phyloP scores from a whole-genome alignment of 208 protist genomes.

The Trypanosomatidae sp. region DNA sequence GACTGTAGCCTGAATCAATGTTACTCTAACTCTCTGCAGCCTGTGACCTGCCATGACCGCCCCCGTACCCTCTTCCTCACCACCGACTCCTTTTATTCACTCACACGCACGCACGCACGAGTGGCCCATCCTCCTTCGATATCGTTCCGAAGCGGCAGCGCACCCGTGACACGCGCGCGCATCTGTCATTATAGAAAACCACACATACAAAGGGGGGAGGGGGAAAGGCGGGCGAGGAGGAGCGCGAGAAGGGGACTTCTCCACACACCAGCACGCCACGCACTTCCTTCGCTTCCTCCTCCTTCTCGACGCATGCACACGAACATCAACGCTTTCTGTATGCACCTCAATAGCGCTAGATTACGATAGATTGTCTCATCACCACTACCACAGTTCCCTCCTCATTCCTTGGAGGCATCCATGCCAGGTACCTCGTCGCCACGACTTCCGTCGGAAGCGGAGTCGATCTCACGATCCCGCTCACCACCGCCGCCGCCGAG shows the following conservation, averaged over 20 bases:
- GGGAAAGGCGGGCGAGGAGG: neutral
- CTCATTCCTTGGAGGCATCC: neutral
- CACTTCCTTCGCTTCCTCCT: neutral
- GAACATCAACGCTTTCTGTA: neutral
- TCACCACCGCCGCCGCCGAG: constrained; percentile 9
- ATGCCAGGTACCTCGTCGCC: neutral
- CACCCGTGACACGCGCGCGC: neutral
- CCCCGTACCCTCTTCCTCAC: neutral
- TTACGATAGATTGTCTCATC: neutral
- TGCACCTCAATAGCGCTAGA: neutral
- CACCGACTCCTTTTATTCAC: neutral
- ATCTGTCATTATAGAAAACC: neutral
- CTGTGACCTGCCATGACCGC: neutral
- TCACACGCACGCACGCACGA: constrained; percentile 8
- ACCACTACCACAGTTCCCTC: neutral
- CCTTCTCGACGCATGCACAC: neutral
- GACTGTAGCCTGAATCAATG: neutral
- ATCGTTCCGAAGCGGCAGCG: neutral
- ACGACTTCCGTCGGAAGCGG: neutral
- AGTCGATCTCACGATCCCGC: neutral
- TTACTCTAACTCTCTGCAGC: neutral
- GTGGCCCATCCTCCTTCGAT: neutral
- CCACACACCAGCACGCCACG: neutral
- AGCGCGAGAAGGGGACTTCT: neutral
- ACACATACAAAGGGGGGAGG: neutral